A percentile compares a stretch with the other conserved stretches of the same genome.
phyloP scores from a whole-genome alignment of 2,329 filamentous ascomycete genomes.

The Cucurbitaria berberidis region DNA sequence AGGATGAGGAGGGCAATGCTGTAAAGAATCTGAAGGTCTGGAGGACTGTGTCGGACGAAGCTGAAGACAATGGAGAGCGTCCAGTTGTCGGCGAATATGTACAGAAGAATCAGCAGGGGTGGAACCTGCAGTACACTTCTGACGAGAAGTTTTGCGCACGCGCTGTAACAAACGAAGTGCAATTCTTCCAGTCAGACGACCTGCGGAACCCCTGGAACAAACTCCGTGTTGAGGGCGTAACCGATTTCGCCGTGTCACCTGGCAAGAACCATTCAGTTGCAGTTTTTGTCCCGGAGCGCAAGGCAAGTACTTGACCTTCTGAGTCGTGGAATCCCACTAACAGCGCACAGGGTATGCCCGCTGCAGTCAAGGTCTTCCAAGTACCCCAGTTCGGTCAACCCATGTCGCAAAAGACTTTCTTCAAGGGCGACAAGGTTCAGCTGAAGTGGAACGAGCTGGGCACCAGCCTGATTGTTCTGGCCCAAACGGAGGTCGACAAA shows the following conservation, averaged over 20 bases:
- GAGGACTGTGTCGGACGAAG: slow-evolving; percentile 75
- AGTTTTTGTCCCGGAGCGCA: slow-evolving; percentile 93
- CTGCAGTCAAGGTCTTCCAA: slow-evolving; percentile 91
- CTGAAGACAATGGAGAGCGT: slow-evolving; percentile 68
- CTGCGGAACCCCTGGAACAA: slow-evolving; percentile 92
- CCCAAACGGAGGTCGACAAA: slow-evolving; percentile 97
- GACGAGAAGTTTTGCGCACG: slow-evolving; percentile 95
- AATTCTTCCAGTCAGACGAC: slow-evolving; percentile 91
- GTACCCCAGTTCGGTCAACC: slow-evolving; percentile 83
- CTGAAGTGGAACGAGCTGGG: slow-evolving; percentile 96
- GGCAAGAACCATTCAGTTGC: slow-evolving; percentile 91
- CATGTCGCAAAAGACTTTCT: slow-evolving; percentile 97
- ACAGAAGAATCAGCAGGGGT: slow-evolving; percentile 92
- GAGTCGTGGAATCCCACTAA: slow-evolving; percentile 11
- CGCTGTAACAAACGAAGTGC: slow-evolving; percentile 94
- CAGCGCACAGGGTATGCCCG: slow-evolving; percentile 77
- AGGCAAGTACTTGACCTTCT: slow-evolving; percentile 64
- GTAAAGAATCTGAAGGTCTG: slow-evolving; percentile 97
- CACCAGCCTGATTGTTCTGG: slow-evolving; percentile 89
- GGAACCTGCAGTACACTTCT: slow-evolving; percentile 95
- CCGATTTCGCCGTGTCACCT: slow-evolving; percentile 87
- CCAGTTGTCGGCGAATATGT: slow-evolving; percentile 84
- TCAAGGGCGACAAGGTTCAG: slow-evolving; percentile 98
- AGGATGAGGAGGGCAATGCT: slow-evolving; percentile 92
- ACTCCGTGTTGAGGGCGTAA: slow-evolving; percentile 86